Conservation (phyloP, 148 eudicot species). For the Camellia granthamiana region DNA sequence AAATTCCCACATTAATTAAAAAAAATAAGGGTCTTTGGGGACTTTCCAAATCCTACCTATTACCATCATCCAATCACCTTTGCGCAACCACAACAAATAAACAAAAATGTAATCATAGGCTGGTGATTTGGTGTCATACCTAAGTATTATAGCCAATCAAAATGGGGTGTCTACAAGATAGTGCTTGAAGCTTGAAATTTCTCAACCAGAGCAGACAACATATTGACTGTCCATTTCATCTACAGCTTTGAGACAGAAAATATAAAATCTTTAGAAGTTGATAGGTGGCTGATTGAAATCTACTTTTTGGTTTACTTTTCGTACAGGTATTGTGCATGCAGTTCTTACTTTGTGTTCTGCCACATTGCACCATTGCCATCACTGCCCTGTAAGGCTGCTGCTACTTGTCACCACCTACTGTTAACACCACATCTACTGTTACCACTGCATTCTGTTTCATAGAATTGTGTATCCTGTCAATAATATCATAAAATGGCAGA, state of each 20-base stretch:
- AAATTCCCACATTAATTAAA: too few species aligned
- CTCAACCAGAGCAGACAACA: neutral
- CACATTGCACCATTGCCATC: neutral
- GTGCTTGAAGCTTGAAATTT: slow-evolving; percentile 1
- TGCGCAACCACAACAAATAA: too few species aligned
- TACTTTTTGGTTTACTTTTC: neutral
- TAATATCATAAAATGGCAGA: neutral
- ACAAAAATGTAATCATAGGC: too few species aligned
- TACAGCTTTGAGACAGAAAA: neutral
- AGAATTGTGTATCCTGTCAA: neutral
- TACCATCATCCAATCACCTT: too few species aligned
- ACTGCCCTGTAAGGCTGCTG: neutral
- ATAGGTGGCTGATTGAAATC: neutral
- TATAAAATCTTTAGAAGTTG: neutral
- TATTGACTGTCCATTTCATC: neutral
- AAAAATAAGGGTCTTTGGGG: too few species aligned
- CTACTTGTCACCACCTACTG: neutral
- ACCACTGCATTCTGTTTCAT: neutral
- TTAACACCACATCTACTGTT: neutral
- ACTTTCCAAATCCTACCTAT: too few species aligned
- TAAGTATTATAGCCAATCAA: too few species aligned
- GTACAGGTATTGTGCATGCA: neutral
- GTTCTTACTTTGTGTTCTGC: neutral
- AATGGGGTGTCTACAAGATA: neutral
- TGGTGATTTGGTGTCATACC: too few species aligned